Evolutionary conservation across 2,329 filamentous ascomycete genomes (phyloP), one percentile per base, ranked within the genome.

Genomic region (Alternaria hordeiaustralica): DNA sequence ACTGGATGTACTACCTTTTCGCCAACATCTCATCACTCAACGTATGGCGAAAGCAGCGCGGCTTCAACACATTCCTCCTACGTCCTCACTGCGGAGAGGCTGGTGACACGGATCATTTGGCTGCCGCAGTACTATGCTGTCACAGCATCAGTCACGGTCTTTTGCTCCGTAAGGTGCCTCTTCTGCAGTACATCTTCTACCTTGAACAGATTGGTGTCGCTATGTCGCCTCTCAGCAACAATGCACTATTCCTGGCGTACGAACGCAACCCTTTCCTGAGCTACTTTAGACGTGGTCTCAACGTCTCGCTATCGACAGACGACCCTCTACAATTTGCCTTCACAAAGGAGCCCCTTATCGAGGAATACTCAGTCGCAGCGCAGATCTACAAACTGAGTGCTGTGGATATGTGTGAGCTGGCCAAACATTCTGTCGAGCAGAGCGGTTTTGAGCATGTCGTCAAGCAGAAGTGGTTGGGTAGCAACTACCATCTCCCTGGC

Each of bases 171-270:
- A 99, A 99, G 78, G 94, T 98, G 3, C 96, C 96, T 3, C 83
- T 99, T 64, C 83, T 99, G 59, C 96, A 99, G 80, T 99, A 99
- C 80, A 89, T 98, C 55, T 99, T 97, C 83, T 99, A 99, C 75
- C 88, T 99, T 20, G 94, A 99, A 76, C 95, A 98, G 77, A 97
- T 99, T 66, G 96, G 96, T 61, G 96, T 99, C 67, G 96, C 96
- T 65, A 99, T 99, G 96, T 98, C 95, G n/a, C 96, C 96, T 3
- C 86, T 99, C 49, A 97, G 94, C 80, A 99, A 99, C 84, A 99
- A 99, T 73, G 96, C 96, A 0, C 83, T 99, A 30, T 99, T 99
- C 82, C 83, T 99, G 56, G 94, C 95, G 1, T 98, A 99, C 76
- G 96, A 99, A 80, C 90, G 96, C 63, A 99, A 99, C 72, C 96